Evolutionary conservation across 257 asterid genomes (phyloP).

Genomic region (Lantana camara): DNA sequence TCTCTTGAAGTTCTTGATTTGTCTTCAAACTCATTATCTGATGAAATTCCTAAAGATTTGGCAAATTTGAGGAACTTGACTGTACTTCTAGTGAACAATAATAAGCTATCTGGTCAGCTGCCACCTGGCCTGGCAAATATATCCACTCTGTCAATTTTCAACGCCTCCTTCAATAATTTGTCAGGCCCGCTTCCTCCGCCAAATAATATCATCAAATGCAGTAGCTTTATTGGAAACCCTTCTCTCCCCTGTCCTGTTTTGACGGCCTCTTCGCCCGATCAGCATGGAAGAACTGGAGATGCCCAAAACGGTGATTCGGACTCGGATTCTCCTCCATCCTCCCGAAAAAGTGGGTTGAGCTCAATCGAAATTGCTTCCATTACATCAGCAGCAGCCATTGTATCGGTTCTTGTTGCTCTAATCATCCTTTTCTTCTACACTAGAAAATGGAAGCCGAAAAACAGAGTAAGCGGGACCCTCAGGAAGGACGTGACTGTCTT

Average conservation of each 20-base stretch:
- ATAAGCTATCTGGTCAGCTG: slow-evolving; percentile 73
- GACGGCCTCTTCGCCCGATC: slow-evolving; percentile 55
- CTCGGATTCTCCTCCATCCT: slow-evolving; percentile 42
- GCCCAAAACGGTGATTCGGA: slow-evolving; percentile 28
- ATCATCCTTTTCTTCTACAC: slow-evolving; percentile 72
- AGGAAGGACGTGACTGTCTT: slow-evolving; percentile 86
- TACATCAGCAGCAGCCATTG: slow-evolving; percentile 78
- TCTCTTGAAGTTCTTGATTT: slow-evolving; percentile 72
- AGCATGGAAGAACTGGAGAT: slow-evolving; percentile 46
- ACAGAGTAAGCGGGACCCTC: slow-evolving; percentile 78
- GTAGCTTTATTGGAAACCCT: slow-evolving; percentile 75
- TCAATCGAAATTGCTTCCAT: slow-evolving; percentile 80
- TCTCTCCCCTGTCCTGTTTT: slow-evolving; percentile 53
- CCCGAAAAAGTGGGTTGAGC: slow-evolving; percentile 47
- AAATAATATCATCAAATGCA: slow-evolving; percentile 58
- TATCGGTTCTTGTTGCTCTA: slow-evolving; percentile 76
- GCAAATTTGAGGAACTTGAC: slow-evolving; percentile 62
- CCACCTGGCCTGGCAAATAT: slow-evolving; percentile 57
- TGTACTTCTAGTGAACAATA: slow-evolving; percentile 68
- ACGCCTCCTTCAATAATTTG: slow-evolving; percentile 77
- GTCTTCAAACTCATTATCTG: slow-evolving; percentile 66
- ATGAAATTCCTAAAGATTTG: slow-evolving; percentile 72
- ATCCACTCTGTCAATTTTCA: slow-evolving; percentile 53
- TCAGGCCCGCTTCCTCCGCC: slow-evolving; percentile 65
- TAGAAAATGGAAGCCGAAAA: slow-evolving; percentile 75